These are phyloP conservation scores for Claviceps pazoutovae DNA, from an alignment of 2,329 filamentous ascomycete genomes.

Conservation along the genomic window DNA sequence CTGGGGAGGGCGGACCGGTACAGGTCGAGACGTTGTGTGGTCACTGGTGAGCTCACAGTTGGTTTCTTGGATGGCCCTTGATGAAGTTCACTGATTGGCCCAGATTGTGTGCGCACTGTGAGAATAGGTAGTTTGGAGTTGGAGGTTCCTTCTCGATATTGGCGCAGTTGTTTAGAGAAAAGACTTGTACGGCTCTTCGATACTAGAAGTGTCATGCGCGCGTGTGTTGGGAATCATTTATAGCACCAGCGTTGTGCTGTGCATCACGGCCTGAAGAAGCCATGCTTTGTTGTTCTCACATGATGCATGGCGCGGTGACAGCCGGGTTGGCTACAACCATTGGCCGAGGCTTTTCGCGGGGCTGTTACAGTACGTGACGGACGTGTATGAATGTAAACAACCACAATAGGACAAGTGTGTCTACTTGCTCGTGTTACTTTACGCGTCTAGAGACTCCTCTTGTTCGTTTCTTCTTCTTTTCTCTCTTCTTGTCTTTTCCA, in stretches of 20 bases:
- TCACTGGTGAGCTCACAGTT: neutral
- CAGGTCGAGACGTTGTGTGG: neutral
- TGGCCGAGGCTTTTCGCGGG: neutral
- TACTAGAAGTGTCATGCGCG: too few relatives aligned
- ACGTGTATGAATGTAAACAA: too few relatives aligned
- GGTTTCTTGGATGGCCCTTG: neutral
- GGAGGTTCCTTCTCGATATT: too few relatives aligned
- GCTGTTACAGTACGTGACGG: neutral
- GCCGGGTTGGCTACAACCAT: neutral
- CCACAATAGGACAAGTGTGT: too few relatives aligned
- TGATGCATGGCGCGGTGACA: neutral
- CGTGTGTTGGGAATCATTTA: too few relatives aligned
- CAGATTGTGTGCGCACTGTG: too few relatives aligned
- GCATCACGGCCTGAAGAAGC: too few relatives aligned
- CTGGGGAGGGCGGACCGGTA: neutral
- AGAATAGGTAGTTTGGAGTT: too few relatives aligned
- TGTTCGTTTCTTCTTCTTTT: neutral
- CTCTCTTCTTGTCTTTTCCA: neutral
- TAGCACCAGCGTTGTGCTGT: too few relatives aligned
- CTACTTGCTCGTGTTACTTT: too few relatives aligned
- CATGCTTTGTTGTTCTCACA: neutral
- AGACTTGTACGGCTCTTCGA: too few relatives aligned
- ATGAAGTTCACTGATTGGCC: neutral
- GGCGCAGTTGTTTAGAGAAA: too few relatives aligned
- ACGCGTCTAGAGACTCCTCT: neutral